Conservation (phyloP, 345 rosid genomes). For the Trapa bicornis region DNA sequence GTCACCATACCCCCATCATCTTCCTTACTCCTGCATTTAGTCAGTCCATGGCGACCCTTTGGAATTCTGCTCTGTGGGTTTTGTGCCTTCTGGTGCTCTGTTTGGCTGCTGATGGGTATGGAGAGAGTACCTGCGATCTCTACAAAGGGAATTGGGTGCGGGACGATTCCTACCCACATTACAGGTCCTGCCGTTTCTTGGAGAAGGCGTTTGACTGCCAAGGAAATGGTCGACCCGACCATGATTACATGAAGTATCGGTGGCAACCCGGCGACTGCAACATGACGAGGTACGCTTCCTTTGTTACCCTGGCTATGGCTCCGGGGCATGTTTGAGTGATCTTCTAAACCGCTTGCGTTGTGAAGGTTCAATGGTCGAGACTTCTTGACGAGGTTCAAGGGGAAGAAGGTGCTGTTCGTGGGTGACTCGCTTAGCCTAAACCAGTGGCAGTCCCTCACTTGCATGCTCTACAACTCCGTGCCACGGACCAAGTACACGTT, state of each 20-base stretch:
- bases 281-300: slow-evolving; percentile 27
- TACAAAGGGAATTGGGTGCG: slow-evolving; percentile 31
- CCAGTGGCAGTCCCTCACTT: slow-evolving; percentile 37
- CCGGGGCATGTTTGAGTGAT: background rate
- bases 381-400: slow-evolving; percentile 20
- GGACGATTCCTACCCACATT: slow-evolving; percentile 28
- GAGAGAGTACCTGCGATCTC: slow-evolving; percentile 13
- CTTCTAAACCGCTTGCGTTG: background rate
- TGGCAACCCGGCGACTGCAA: slow-evolving; percentile 38
- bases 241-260: slow-evolving; percentile 29
- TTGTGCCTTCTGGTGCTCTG: background rate
- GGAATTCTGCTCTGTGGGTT: background rate
- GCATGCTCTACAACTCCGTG: slow-evolving; percentile 29
- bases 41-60: background rate
- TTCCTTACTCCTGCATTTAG: background rate
- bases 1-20: background rate
- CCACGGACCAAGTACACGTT: slow-evolving; percentile 16
- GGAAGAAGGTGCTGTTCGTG: slow-evolving; percentile 40
- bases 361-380: slow-evolving; percentile 25
- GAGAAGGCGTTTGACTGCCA: slow-evolving; percentile 33
- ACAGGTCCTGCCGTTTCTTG: slow-evolving; percentile 36
- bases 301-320: no score
- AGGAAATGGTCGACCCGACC: slow-evolving; percentile 33
- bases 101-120: no score
- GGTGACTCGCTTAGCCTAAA: slow-evolving; percentile 41